Percentiles rank a stretch among this genome's conserved stretches.
Conservation (phyloP, 495 filamentous ascomycete genomes). For the Hyaloscypha hepaticicola region DNA sequence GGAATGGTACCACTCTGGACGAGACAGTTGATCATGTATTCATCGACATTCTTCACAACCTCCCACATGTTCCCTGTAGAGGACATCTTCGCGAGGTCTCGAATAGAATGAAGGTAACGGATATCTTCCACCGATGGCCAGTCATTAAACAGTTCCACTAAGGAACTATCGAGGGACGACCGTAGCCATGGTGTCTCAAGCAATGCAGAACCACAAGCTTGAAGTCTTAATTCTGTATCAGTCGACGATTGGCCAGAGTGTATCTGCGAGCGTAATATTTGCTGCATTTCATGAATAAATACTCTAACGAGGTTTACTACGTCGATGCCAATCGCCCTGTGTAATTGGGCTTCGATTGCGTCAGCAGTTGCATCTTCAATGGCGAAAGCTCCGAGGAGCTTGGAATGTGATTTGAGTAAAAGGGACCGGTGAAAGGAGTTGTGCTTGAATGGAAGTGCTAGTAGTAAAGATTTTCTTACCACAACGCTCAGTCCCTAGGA, state of each 20-base stretch:
- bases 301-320: background rate
- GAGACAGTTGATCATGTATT: conserved; percentile 4
- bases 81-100: background rate
- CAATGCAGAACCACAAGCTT: background rate
- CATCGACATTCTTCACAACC: conserved; percentile 2
- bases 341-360: background rate
- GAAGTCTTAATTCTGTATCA: conserved; percentile 2
- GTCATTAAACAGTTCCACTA: conserved; percentile 8
- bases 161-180: background rate
- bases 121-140: conserved; percentile 10
- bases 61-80: background rate
- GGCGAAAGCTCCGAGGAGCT: too few relatives aligned
- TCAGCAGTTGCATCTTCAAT: background rate
- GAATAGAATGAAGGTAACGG: conserved; percentile 4
- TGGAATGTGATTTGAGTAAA: too few relatives aligned
- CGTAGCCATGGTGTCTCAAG: background rate
- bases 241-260: background rate
- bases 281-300: conserved; percentile 32
- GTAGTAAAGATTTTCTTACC: background rate
- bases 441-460: background rate
- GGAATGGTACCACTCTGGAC: conserved; percentile 4
- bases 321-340: background rate
- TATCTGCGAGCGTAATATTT: conserved; percentile 21
- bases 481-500: background rate
- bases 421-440: too few relatives aligned